A percentile compares a stretch with the other conserved stretches of the same genome.
phyloP scores from a whole-genome alignment of 805 yeast species.

The Candida sanyiensis region DNA sequence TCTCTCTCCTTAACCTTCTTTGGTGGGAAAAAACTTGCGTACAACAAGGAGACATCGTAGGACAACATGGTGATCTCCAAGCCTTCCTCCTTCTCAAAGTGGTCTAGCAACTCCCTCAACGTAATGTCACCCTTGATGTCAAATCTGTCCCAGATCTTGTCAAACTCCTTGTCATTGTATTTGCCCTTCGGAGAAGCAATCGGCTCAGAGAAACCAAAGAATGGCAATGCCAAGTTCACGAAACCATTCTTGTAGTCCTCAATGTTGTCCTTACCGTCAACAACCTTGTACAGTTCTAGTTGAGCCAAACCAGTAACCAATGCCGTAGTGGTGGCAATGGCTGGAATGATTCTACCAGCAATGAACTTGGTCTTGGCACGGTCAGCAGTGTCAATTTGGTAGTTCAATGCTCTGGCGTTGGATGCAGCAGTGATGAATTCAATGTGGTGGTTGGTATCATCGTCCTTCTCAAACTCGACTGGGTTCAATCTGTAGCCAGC shows the following conservation, averaged over 20 bases:
- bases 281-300: slow-evolving; percentile 86
- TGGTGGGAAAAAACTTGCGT: slow-evolving; percentile 91
- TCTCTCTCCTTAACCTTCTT: slow-evolving; percentile 80
- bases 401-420: slow-evolving; percentile 90
- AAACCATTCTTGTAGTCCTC: slow-evolving; percentile 92
- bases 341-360: slow-evolving; percentile 98
- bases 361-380: slow-evolving; percentile 88
- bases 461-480: slow-evolving; percentile 98
- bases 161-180: slow-evolving; percentile 74
- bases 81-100: slow-evolving; percentile 78
- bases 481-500: slow-evolving; percentile 84
- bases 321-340: slow-evolving; percentile 99
- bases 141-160: slow-evolving; percentile 93
- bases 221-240: slow-evolving; percentile 87
- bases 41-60: slow-evolving; percentile 80
- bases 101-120: slow-evolving; percentile 62
- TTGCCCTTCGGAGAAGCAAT: slow-evolving; percentile 77
- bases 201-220: slow-evolving; percentile 96
- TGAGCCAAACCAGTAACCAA: slow-evolving; percentile 93
- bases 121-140: slow-evolving; percentile 74
- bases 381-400: slow-evolving; percentile 84
- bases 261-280: slow-evolving; percentile 63
- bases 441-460: slow-evolving; percentile 93
- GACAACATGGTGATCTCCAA: slow-evolving; percentile 88
- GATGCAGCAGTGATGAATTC: slow-evolving; percentile 95